Base-by-base conservation (phyloP, 371 early-diverging fungal species). In the Mucor saturninus region DNA sequence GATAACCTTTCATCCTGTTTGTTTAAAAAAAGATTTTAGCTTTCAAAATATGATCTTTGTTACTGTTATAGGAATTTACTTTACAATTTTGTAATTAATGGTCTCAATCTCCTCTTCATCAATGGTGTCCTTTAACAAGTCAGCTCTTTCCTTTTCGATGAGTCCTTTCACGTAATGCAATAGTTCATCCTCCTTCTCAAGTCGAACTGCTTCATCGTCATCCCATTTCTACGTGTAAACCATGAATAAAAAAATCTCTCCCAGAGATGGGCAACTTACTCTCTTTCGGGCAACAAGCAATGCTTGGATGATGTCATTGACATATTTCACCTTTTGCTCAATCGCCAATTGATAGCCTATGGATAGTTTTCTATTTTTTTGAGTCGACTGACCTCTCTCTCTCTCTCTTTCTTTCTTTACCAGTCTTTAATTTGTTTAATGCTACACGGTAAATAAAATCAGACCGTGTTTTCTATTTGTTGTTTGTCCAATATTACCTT, bases 121-220 rank as follows among this genome's bases (percentile, higher is more conserved):
- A 21, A 67, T 72, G 3, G 51, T 38, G 9, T 56, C 59, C 29
- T 50, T 42, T 13, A 74, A 56, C 30, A 65, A 54, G 30, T 78
- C 69, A 21, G 71, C 55, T 32, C 85, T 73, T 55, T 89, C 89
- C 55, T 79, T 66, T 39, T 86, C 79, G 30, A 91, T 75, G 10
- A 92, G 76, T 0, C 68, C 67, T 26, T 80, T 79, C 13, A 92
- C 77, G 64, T 89, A 91, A 32, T 83, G 73, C 53, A 86, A 80
- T 38, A 89, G 59, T 21, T 88, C 89, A 5, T 83, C 83, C 21
- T 87, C 86, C 10, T 77, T 71, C 54, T 86, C 79, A 6, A 91
- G 75, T 11, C 87, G 77, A 42, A 81, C 75, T 2, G 75, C 77
- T 53, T 85, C 86, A 31, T 79, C 75, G 57, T 87, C 80, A 49